Evolutionary conservation across 768 basidiomycete species (phyloP).

Genomic region (Lentinula raphanica): DNA sequence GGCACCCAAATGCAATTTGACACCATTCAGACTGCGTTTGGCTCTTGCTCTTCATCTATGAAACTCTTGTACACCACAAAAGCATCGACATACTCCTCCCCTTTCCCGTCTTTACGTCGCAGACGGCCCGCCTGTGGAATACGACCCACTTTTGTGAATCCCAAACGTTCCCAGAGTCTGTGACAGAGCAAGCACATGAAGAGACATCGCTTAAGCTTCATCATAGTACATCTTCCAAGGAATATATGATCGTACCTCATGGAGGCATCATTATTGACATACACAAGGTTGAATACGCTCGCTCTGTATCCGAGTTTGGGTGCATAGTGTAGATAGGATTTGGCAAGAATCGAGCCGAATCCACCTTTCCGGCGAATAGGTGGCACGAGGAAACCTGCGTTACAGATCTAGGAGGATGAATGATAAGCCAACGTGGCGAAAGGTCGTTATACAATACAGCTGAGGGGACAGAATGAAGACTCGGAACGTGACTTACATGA

Average conservation of each 20-base stretch:
- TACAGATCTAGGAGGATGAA: not conserved
- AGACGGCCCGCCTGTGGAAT: slow-evolving; percentile 77
- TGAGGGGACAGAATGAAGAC: not conserved
- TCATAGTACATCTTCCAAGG: not conserved
- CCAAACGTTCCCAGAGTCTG: slow-evolving; percentile 80
- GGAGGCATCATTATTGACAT: slow-evolving; percentile 76
- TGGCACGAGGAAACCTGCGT: slow-evolving; percentile 78
- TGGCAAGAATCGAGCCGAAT: slow-evolving; percentile 67
- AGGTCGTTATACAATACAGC: not conserved
- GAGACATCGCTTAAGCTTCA: not conserved
- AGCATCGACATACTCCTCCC: slow-evolving; percentile 88
- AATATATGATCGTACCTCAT: slow-evolving; percentile 41
- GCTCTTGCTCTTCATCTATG: slow-evolving; percentile 22
- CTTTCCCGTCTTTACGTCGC: slow-evolving; percentile 55
- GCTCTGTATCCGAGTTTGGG: slow-evolving; percentile 72
- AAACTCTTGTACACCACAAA: slow-evolving; percentile 82
- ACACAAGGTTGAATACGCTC: slow-evolving; percentile 90
- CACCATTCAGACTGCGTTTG: slow-evolving; percentile 8
- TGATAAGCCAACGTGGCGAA: not conserved
- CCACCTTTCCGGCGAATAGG: slow-evolving; percentile 55
- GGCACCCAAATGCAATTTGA: not conserved
- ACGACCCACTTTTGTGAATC: slow-evolving; percentile 72
- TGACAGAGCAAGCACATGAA: not conserved
- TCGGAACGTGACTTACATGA: slow-evolving; percentile 54
- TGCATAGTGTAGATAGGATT: slow-evolving; percentile 76